Evolutionary conservation across 2,329 filamentous ascomycete species (phyloP).

Genomic region (Alternaria postmessia): DNA sequence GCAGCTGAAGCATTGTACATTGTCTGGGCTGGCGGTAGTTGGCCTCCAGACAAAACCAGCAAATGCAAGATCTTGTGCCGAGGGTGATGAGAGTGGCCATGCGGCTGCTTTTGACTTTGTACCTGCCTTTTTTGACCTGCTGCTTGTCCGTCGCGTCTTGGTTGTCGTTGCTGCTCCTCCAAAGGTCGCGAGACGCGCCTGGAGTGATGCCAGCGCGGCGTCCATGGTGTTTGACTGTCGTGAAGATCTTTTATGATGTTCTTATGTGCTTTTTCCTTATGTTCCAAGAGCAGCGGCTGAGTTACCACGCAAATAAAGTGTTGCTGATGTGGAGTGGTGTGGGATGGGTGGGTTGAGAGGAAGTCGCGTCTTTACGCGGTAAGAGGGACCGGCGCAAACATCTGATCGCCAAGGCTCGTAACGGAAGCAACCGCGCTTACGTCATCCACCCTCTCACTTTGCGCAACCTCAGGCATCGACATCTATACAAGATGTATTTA

Average conservation of each 20-base stretch:
- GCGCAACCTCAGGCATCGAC: slow-evolving; percentile 30
- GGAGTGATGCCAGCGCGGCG: slow-evolving; percentile 66
- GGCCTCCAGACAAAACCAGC: slow-evolving; percentile 93
- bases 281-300: background rate
- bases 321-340: slow-evolving; percentile 11
- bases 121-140: slow-evolving; percentile 63
- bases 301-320: slow-evolving; percentile 1
- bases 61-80: slow-evolving; percentile 78
- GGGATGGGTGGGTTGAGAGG: slow-evolving; percentile 15
- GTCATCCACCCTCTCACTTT: slow-evolving; percentile 32
- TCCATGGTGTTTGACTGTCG: slow-evolving; percentile 33
- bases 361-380: slow-evolving; percentile 21
- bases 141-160: slow-evolving; percentile 75
- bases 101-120: slow-evolving; percentile 47
- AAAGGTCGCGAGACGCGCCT: slow-evolving; percentile 84
- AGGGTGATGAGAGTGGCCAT: slow-evolving; percentile 81
- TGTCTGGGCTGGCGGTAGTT: slow-evolving; percentile 77
- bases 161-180: slow-evolving; percentile 65
- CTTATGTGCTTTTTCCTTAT: background rate
- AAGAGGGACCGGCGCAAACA: slow-evolving; percentile 20
- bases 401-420: slow-evolving; percentile 16
- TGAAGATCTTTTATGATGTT: background rate
- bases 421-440: slow-evolving; percentile 31
- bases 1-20: slow-evolving; percentile 89
- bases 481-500: slow-evolving; percentile 43